Evolutionary conservation across 495 filamentous ascomycete genomes (phyloP).

Genomic region (Neurospora sp.): DNA sequence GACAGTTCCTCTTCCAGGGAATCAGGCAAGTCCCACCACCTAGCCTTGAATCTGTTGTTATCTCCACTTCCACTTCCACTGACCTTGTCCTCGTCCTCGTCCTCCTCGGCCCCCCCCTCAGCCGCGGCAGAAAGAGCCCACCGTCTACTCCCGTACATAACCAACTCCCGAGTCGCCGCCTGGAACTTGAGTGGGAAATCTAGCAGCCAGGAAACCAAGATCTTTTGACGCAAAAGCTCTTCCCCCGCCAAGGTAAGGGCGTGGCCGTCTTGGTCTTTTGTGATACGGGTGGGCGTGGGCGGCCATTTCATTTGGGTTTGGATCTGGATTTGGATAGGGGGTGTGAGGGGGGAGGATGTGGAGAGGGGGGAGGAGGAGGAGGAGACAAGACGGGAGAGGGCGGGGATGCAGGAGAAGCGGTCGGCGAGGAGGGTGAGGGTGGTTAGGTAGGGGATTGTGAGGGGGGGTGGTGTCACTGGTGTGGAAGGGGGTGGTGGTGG

Average conservation of each 20-base stretch:
- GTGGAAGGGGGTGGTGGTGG: neutral
- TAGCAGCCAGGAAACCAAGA: slow-evolving; percentile 50
- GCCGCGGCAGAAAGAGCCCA: slow-evolving; percentile 40
- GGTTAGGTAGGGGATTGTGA: slow-evolving; percentile 43
- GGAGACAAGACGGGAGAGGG: slow-evolving; percentile 33
- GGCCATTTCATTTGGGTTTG: slow-evolving; percentile 36
- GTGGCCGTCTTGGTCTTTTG: slow-evolving; percentile 28
- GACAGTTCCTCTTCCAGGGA: slow-evolving; percentile 66
- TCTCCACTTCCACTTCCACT: no score
- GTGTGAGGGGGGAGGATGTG: neutral
- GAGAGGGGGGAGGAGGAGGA: neutral
- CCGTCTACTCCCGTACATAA: slow-evolving; percentile 52
- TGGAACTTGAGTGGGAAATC: slow-evolving; percentile 44
- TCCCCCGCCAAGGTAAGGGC: slow-evolving; percentile 29
- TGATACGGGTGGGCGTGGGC: slow-evolving; percentile 23
- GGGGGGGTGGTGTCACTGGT: neutral
- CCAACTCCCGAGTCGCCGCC: slow-evolving; percentile 46
- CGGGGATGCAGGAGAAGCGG: slow-evolving; percentile 45
- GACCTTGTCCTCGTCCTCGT: no score
- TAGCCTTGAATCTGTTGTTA: no score
- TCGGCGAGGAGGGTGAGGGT: slow-evolving; percentile 59
- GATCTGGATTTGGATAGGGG: neutral
- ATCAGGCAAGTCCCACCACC: slow-evolving; percentile 60
- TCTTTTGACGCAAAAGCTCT: slow-evolving; percentile 50
- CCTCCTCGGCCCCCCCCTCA: neutral